Base-by-base conservation (phyloP, 306 rosid genomes). In the Acacia melanoxylon region DNA sequence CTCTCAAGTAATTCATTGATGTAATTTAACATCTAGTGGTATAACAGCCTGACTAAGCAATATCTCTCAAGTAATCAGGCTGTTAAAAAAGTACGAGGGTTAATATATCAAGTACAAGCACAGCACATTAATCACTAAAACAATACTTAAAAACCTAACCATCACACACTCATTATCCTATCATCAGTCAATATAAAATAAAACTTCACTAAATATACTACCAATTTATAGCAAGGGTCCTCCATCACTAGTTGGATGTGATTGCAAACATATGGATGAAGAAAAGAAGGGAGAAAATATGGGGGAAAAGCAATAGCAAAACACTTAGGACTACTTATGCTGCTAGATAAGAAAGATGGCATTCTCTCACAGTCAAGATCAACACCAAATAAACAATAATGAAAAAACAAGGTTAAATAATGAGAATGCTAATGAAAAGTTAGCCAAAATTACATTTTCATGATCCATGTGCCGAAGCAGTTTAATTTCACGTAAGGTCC, bases 401-500 rank as follows among this genome's bases (percentile, higher is more conserved):
- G 68, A 45, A 83, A 41, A 78, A 78, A 79, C 70, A 16, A 78
- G 40, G 46, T 44, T 31, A 25, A 75, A 42, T 9, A 62, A 59
- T 37, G 77, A 81, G 25, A 72, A 62, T 56, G 68, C 52, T 59
- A 75, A 77, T 17, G 35, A 83, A n/a, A 82, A 68, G 68, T 71
- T 69, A 11, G 80, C 0, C 54, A 44, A 79, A 85, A 85, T 89
- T 90, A 94, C 98, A 91, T 94, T 94, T 84, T 90, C 97, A 87
- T 93, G 98, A 83, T 88, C 93, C 98, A 94, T 88, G 90, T 94
- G 97, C 72, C 77, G 91, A 56, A 93, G 98, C 85, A 94, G 97
- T 91, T 94, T 94, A 74, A 94, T 94, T 88, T 94, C 98, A 52
- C 97, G 97, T 65, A 94, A 84, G 72, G 94, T 94, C 90, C 98